Evolutionary conservation across 305 asterid genomes (phyloP), one percentile per base, ranked within the genome.

Genomic region (Coffea humblotiana): DNA sequence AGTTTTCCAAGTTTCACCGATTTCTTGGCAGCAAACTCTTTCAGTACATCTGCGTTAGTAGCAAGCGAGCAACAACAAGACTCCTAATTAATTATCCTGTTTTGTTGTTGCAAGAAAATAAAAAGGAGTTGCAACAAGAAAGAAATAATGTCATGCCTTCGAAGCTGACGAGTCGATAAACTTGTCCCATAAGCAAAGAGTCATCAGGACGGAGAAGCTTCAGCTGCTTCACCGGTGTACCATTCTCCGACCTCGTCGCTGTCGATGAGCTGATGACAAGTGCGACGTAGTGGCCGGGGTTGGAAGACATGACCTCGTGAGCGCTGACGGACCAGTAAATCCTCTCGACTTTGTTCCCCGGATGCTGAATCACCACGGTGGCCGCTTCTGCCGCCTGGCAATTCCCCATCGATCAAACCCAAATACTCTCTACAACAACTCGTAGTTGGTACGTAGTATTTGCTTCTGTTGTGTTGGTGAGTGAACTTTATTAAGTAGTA

Each of bases 341-440:
- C 83, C 97, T 85, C 74, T 93, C 94, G n/a, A 93, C 92, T 86
- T 81, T 89, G 82, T 80, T 85, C 14, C 83, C 90, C 54, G 97
- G 95, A 71, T 92, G 95, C 65, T 88, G 91, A 74, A 93, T 87
- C 85, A 90, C 84, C 86, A 93, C 97, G 76, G 94, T 87, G 60
- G 97, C 97, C 78, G 91, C 94, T 87, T 93, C 98, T 77, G 97
- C 94, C 77, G 98, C 94, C 82, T 93, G 98, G 81, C 98, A 93
- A 76, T 93, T 93, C 82, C 98, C 98, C 97, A 93, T 91, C 32
- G 32, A 32, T 32, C 49, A 23, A 13, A 43, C 54, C 37, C 48
- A 15, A 8, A 8, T 8, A 35, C 27, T 69, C 32, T 7, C 48
- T 35, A 3, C 4, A 12, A 54, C 45, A 1, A 27, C 19, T 23